Conservation (phyloP, 164 flowering plant genomes). For the Cinnamomum chago region DNA sequence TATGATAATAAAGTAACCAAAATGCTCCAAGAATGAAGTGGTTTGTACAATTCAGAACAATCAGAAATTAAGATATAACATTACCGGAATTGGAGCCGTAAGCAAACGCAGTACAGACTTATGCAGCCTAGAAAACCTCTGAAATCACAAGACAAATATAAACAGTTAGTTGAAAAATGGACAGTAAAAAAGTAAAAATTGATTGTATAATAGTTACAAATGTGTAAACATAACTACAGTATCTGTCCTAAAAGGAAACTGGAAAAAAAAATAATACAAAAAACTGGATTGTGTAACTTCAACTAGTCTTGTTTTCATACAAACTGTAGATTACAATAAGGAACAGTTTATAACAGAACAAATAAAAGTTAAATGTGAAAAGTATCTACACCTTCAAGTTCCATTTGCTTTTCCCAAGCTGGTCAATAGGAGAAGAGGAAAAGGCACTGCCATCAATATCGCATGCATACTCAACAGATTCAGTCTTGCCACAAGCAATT, state of each 20-base stretch:
- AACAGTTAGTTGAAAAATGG: not conserved
- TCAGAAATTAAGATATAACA: not conserved
- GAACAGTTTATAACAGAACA: constrained; percentile 1
- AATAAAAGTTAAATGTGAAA: constrained; percentile 5
- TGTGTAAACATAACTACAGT: no score
- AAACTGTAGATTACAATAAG: not conserved
- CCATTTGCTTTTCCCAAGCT: constrained; percentile 95
- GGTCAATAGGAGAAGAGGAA: constrained; percentile 78
- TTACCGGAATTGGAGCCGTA: constrained; percentile 83
- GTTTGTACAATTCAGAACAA: not conserved
- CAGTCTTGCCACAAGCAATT: constrained; percentile 86
- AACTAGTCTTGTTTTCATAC: not conserved
- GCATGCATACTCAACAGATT: constrained; percentile 95
- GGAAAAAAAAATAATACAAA: no score
- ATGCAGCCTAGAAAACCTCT: constrained; percentile 75
- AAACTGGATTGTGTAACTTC: not conserved
- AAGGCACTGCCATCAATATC: constrained; percentile 99
- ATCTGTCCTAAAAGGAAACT: no score
- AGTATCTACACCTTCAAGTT: constrained; percentile 74
- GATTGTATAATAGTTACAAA: no score
- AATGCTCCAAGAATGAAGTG: not conserved
- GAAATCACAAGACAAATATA: constrained; percentile 23
- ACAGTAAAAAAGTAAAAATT: not conserved
- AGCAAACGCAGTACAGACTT: constrained; percentile 78
- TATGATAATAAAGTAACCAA: not conserved